Evolutionary conservation across 768 basidiomycete genomes (phyloP).

Genomic region (Sistotremastrum niveocremeum): DNA sequence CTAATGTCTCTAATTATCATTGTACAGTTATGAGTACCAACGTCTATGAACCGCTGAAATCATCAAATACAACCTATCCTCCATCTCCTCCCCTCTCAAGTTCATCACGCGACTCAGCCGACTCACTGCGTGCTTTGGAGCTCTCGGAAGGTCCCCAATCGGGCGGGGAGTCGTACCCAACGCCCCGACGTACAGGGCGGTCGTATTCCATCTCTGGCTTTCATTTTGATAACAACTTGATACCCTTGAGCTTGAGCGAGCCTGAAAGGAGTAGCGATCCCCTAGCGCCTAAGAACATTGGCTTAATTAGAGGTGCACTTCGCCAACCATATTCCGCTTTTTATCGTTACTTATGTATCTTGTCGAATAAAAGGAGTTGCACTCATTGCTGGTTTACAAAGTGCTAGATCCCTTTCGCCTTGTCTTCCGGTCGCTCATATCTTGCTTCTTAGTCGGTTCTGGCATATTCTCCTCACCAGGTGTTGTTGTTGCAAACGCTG

Average conservation of each 20-base stretch:
- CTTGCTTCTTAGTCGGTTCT: slow-evolving; percentile 50
- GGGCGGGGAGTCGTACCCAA: slow-evolving; percentile 13
- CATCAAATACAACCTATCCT: slow-evolving; percentile 1
- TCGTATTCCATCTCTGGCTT: slow-evolving; percentile 66
- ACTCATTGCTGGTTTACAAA: slow-evolving; percentile 72
- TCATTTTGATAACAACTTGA: slow-evolving; percentile 63
- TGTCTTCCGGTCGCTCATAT: not conserved
- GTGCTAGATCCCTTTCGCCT: slow-evolving; percentile 14
- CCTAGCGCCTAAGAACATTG: slow-evolving; percentile 55
- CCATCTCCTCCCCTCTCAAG: slow-evolving; percentile 11
- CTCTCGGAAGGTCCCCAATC: slow-evolving; percentile 46
- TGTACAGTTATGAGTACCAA: too few species aligned
- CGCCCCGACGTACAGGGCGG: slow-evolving; percentile 22
- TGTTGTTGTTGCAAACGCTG: slow-evolving; percentile 75
- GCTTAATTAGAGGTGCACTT: slow-evolving; percentile 57
- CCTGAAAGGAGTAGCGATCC: slow-evolving; percentile 37
- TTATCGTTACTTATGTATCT: slow-evolving; percentile 3
- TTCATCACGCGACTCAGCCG: slow-evolving; percentile 39
- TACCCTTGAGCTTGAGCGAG: slow-evolving; percentile 69
- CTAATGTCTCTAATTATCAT: too few species aligned
- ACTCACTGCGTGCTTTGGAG: slow-evolving; percentile 70
- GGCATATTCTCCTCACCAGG: slow-evolving; percentile 95
- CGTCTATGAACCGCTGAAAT: too few species aligned
- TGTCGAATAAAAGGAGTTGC: slow-evolving; percentile 49
- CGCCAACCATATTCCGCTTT: not conserved